These are phyloP conservation scores for Phytophthora colocasiae DNA, from an alignment of 352 stramenopile species.

Conservation along the genomic window DNA sequence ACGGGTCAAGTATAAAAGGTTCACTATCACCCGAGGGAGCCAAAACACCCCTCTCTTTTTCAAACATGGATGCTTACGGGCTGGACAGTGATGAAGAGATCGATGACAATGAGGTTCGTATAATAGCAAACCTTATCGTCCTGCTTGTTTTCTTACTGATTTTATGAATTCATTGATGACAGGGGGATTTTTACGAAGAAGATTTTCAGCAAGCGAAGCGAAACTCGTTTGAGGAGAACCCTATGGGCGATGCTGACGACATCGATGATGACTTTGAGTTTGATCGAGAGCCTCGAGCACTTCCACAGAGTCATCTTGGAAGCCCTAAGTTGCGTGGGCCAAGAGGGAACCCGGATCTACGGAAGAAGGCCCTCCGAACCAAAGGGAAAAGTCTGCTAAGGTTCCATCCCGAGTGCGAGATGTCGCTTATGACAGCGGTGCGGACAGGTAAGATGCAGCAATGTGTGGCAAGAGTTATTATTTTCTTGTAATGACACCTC, in stretches of 20 bases:
- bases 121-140: not conserved
- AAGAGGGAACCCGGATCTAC: slow-evolving; percentile 44
- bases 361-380: slow-evolving; percentile 57
- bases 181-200: slow-evolving; percentile 85
- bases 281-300: slow-evolving; percentile 67
- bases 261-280: slow-evolving; percentile 91
- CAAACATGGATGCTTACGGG: slow-evolving; percentile 65
- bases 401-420: slow-evolving; percentile 63
- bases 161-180: not conserved
- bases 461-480: slow-evolving; percentile 4
- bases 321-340: slow-evolving; percentile 62
- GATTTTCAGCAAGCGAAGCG: slow-evolving; percentile 71
- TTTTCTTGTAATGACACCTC: not conserved
- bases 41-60: slow-evolving; percentile 62
- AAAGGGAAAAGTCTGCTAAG: slow-evolving; percentile 64
- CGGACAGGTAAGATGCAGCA: slow-evolving; percentile 66
- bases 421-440: slow-evolving; percentile 74
- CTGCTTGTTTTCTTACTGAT: slow-evolving; percentile 3
- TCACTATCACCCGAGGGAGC: slow-evolving; percentile 68
- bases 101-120: slow-evolving; percentile 84
- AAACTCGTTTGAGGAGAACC: slow-evolving; percentile 83
- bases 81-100: slow-evolving; percentile 86
- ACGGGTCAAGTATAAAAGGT: slow-evolving; percentile 73
- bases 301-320: slow-evolving; percentile 52
- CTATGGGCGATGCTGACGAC: slow-evolving; percentile 78